Conservation (phyloP, 2,329 filamentous ascomycete species). For the Talaromyces islandicus region DNA sequence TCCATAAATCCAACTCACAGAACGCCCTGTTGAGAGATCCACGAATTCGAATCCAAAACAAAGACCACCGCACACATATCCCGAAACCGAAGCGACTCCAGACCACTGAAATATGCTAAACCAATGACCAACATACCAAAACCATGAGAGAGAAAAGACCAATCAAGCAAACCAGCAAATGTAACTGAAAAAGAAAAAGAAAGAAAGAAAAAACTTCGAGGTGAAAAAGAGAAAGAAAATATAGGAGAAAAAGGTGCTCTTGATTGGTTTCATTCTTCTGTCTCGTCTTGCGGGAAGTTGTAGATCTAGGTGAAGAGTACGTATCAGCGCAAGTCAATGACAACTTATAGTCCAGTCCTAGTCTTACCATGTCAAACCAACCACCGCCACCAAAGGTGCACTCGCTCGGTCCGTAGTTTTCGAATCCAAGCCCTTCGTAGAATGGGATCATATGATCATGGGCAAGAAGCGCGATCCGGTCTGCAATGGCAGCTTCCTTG, state of each 20-base stretch:
- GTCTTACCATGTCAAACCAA: constrained; percentile 73
- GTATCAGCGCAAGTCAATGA: not conserved
- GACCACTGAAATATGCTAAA: not conserved
- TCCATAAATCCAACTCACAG: not conserved
- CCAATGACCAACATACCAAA: not conserved
- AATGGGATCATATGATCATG: constrained; percentile 68
- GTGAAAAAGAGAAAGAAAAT: too few relatives aligned
- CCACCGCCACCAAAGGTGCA: constrained; percentile 70
- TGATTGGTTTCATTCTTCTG: not conserved
- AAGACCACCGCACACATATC: not conserved
- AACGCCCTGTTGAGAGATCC: not conserved
- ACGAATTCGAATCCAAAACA: not conserved
- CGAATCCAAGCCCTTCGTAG: constrained; percentile 72
- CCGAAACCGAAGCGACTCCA: not conserved
- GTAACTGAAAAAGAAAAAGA: not conserved
- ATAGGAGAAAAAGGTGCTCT: not conserved
- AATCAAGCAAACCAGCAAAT: not conserved
- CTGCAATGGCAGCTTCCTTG: constrained; percentile 61
- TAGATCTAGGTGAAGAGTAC: constrained; percentile 18
- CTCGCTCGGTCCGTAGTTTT: constrained; percentile 60
- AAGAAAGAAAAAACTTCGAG: not conserved
- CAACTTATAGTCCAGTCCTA: not conserved
- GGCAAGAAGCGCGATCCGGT: constrained; percentile 70
- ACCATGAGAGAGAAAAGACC: not conserved
- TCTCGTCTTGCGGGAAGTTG: constrained; percentile 21